phyloP scores from a whole-genome alignment of 257 asterid genomes.

The Craterostigma plantagineum region DNA sequence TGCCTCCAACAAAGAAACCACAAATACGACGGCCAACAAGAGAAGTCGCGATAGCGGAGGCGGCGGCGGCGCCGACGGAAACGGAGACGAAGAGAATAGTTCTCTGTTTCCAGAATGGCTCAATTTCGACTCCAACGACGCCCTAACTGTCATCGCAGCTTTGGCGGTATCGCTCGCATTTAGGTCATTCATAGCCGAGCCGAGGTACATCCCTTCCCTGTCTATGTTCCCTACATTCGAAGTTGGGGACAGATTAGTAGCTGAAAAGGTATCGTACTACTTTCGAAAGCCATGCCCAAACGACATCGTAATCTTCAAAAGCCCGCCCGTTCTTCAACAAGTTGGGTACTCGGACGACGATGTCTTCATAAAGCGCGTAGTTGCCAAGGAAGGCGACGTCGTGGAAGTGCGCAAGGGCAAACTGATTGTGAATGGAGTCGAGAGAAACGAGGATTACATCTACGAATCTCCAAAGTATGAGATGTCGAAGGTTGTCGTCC shows the following conservation, averaged over 20 bases:
- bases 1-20: conserved; percentile 31
- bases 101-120: conserved; percentile 73
- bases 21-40: conserved; percentile 22
- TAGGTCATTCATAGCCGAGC: conserved; percentile 86
- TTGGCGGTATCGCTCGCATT: conserved; percentile 70
- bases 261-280: conserved; percentile 86
- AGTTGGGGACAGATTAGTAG: conserved; percentile 83
- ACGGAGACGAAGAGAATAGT: conserved; percentile 25
- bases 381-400: conserved; percentile 78
- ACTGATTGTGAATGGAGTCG: conserved; percentile 71
- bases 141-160: conserved; percentile 65
- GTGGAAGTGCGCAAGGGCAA: conserved; percentile 94
- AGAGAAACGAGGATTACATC: conserved; percentile 50
- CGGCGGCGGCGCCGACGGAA: conserved; percentile 44
- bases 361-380: conserved; percentile 76
- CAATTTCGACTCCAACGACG: conserved; percentile 58
- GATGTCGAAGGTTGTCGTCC: conserved; percentile 64
- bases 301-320: conserved; percentile 73
- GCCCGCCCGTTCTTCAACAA: conserved; percentile 92
- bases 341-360: conserved; percentile 86
- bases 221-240: conserved; percentile 95
- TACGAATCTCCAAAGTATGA: conserved; percentile 76
- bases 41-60: conserved; percentile 24
- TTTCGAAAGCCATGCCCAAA: conserved; percentile 82
- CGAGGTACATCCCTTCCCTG: conserved; percentile 80